These are phyloP conservation scores for Flaveria linearis DNA, from an alignment of 129 eudicot genomes.

Conservation along the genomic window DNA sequence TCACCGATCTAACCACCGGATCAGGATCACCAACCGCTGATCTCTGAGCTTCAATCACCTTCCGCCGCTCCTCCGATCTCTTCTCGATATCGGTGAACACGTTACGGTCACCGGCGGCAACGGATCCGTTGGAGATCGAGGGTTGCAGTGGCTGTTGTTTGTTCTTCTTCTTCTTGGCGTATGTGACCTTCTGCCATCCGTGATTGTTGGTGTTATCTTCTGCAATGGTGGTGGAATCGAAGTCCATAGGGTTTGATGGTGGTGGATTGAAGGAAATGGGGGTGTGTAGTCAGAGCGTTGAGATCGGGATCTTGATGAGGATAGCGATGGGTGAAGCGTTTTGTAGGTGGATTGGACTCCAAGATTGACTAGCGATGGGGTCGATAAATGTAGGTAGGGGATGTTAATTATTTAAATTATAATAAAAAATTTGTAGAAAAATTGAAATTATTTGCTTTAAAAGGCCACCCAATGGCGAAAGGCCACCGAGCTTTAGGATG, in stretches of 20 bases:
- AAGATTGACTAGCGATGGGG: constrained; percentile 1
- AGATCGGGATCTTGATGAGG: constrained; percentile 17
- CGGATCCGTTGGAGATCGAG: constrained; percentile 44
- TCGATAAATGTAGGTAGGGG: constrained; percentile 13
- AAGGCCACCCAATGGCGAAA: no score
- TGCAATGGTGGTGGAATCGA: constrained; percentile 34
- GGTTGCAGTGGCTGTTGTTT: constrained; percentile 16
- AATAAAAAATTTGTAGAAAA: no score
- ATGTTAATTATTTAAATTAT: no score
- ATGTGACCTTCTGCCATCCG: constrained; percentile 92
- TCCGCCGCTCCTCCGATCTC: constrained; percentile 85
- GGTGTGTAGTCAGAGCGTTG: not conserved
- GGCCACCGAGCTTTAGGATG: no score
- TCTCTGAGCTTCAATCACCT: constrained; percentile 67
- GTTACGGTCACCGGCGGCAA: constrained; percentile 25
- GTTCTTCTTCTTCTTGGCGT: constrained; percentile 60
- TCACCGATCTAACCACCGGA: constrained; percentile 37
- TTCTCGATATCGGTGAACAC: constrained; percentile 71
- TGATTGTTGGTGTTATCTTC: constrained; percentile 49
- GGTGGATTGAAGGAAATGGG: not conserved
- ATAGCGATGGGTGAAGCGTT: constrained; percentile 8
- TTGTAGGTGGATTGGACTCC: constrained; percentile 21
- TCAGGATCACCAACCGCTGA: constrained; percentile 38
- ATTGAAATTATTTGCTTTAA: no score
- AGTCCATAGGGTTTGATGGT: constrained; percentile 42